A percentile compares a stretch with the other conserved stretches of the same genome.
These are phyloP conservation scores for Miscanthus sacchariflorus DNA, from an alignment of 202 grass and related monocot genomes.

Conservation along the genomic window DNA sequence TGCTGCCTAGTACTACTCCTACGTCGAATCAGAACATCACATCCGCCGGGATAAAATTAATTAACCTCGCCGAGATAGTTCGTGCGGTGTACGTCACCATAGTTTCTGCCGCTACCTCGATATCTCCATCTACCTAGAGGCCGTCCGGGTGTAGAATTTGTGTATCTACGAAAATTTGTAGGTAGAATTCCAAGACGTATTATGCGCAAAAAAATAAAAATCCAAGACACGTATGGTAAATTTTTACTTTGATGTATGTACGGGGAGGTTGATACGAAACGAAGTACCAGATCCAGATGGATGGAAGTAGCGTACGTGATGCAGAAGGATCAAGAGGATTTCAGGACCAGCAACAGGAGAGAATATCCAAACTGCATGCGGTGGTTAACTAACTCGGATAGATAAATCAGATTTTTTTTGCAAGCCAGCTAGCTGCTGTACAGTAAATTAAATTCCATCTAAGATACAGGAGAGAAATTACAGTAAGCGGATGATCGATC, in stretches of 20 bases:
- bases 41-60: constrained; percentile 15
- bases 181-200: neutral
- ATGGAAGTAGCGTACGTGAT: neutral
- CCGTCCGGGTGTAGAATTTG: neutral
- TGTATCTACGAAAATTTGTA: neutral
- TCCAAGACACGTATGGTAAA: neutral
- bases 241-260: neutral
- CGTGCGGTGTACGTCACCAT: constrained; percentile 25
- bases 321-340: neutral
- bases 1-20: neutral
- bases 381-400: constrained; percentile 28
- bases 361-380: neutral
- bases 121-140: neutral
- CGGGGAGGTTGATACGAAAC: constrained; percentile 6
- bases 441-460: constrained; percentile 56
- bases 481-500: constrained; percentile 47
- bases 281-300: neutral
- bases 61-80: constrained; percentile 25
- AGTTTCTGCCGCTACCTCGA: neutral
- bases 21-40: constrained; percentile 1
- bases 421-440: constrained; percentile 51
- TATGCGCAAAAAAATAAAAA: no score
- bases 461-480: constrained; percentile 58
- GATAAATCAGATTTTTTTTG: constrained; percentile 23
- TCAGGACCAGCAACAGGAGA: neutral